A percentile compares a stretch with the other conserved stretches of the same genome.
Conservation (phyloP, 768 basidiomycete genomes). For the Rossbeevera mucosa region DNA sequence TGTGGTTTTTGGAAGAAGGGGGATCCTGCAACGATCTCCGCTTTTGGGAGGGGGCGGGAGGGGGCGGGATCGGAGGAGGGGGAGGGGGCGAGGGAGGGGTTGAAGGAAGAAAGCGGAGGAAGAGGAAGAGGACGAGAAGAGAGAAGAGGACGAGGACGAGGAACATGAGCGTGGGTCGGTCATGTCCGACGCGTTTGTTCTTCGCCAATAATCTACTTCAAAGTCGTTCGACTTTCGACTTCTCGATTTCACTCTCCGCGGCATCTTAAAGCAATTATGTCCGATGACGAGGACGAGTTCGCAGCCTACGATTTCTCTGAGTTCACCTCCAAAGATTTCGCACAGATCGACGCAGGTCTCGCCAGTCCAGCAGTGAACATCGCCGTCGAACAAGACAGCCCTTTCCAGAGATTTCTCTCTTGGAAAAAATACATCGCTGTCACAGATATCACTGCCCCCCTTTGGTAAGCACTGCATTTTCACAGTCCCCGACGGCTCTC, state of each 20-base stretch:
- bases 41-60: slow-evolving; percentile 1
- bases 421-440: slow-evolving; percentile 47
- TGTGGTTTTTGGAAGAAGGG: not conserved
- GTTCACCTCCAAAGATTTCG: slow-evolving; percentile 56
- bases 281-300: slow-evolving; percentile 37
- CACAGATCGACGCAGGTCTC: slow-evolving; percentile 28
- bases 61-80: not conserved
- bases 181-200: too few species aligned
- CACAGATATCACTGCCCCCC: slow-evolving; percentile 55
- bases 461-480: slow-evolving; percentile 43
- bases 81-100: not conserved
- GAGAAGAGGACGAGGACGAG: slow-evolving; percentile 8
- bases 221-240: too few species aligned
- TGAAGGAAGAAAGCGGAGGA: not conserved
- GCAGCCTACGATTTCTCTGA: slow-evolving; percentile 48
- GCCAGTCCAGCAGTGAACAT: slow-evolving; percentile 32
- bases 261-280: slow-evolving; percentile 16
- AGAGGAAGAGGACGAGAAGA: not conserved
- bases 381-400: slow-evolving; percentile 32
- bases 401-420: slow-evolving; percentile 42
- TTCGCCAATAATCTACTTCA: too few species aligned
- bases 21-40: not conserved
- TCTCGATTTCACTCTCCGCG: slow-evolving; percentile 13
- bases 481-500: not conserved
- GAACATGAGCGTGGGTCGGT: slow-evolving; percentile 9